Evolutionary conservation across 1,284 basidiomycete species (phyloP).

Genomic region (Boletus austroedulis): DNA sequence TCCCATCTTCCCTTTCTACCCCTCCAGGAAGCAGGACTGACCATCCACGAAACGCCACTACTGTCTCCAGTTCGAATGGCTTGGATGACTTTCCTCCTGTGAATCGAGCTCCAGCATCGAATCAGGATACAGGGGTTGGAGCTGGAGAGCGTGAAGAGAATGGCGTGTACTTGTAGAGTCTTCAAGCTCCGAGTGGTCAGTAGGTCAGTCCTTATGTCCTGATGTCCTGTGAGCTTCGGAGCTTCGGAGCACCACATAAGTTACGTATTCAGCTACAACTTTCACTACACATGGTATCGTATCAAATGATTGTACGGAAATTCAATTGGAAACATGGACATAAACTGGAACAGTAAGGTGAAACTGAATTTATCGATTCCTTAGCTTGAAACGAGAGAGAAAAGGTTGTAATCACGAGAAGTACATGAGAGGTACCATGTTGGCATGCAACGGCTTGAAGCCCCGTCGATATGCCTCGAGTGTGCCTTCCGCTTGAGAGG

Average conservation of each 20-base stretch:
- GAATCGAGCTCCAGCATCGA: neutral
- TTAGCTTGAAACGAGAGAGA: neutral
- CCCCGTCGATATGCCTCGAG: constrained; percentile 53
- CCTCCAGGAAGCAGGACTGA: neutral
- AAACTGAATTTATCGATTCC: neutral
- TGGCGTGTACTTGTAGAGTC: constrained; percentile 31
- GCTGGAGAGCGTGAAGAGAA: constrained; percentile 8
- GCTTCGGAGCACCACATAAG: neutral
- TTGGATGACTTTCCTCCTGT: constrained; percentile 8
- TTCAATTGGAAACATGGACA: neutral
- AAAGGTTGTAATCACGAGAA: constrained; percentile 44
- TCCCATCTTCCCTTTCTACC: neutral
- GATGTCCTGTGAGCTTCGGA: neutral
- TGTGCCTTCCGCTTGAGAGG: constrained; percentile 40
- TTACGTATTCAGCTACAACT: constrained; percentile 1
- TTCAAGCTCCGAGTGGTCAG: neutral
- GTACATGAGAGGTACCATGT: constrained; percentile 59
- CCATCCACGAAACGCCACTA: constrained; percentile 5
- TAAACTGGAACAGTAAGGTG: neutral
- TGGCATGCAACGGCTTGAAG: constrained; percentile 56
- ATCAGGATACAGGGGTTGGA: neutral
- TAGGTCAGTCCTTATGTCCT: neutral
- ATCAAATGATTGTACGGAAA: neutral
- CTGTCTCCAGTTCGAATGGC: constrained; percentile 11
- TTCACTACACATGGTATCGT: constrained; percentile 3